Base-by-base conservation (phyloP, 2,329 filamentous ascomycete species). In the Fusarium sterilihyphosum region DNA sequence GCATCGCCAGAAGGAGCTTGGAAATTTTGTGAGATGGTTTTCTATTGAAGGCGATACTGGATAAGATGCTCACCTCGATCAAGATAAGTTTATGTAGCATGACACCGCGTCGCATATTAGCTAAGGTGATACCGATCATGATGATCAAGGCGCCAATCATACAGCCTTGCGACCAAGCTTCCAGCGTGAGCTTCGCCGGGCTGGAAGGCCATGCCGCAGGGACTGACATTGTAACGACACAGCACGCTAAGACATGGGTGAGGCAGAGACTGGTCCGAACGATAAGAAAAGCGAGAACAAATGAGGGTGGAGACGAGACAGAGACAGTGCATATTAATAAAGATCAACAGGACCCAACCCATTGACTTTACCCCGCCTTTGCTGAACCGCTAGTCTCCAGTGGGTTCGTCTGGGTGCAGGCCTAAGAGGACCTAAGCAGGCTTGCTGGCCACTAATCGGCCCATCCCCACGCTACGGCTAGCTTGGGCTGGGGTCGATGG, bases 1-100 rank as follows among this genome's bases (percentile, higher is more conserved):
- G 85, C 67, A 89, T 84, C 9, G 87, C 88, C 10, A 90, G 82
- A n/a, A 90, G 73, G 22, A 91, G 82, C 88, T 66, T 89, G 59
- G 24, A 17, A 24, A 8, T 16, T 7, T 13, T 56, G 20, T 58
- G 24, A 47, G n/a, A 40, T 24, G 10, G 12, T 13, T 9, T 13
- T 44, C 1, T 40, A 41, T 8, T 17, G 46, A 8, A 26, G 2
- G 11, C 22, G 12, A 35, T 12, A 8, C 1, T 14, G 17, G 26
- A 6, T 5, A 9, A 14, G 10, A 14, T 17, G 17, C 65, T 60
- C n/a, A 86, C 86, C 81, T 88, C 86, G 26, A 85, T 78, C 26
- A 88, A 74, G 74, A 88, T 87, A 43, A 88, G 78, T 71, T 87
- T 87, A 71, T 88, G 86, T 14, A 88, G 78, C 17, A 87, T 74